Percentiles rank a stretch among this genome's conserved stretches.
phyloP scores from a whole-genome alignment of 78 protist species.

The Dictyostelium purpureum region DNA sequence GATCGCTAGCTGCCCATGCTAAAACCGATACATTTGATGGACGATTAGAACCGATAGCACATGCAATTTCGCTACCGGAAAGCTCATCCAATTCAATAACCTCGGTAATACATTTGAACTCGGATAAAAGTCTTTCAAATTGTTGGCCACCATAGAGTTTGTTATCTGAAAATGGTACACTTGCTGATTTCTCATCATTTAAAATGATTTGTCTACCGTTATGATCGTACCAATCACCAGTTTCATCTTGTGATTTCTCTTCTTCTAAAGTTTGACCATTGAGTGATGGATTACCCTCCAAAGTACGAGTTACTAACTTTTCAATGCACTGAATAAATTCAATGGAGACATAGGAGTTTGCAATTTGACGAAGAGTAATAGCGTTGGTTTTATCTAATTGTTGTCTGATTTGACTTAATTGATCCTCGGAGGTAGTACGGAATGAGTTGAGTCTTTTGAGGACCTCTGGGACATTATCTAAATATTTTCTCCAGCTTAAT shows the following conservation, averaged over 20 bases:
- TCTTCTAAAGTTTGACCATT: slow-evolving; percentile 82
- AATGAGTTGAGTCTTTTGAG: slow-evolving; percentile 62
- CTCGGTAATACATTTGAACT: slow-evolving; percentile 58
- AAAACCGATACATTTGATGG: slow-evolving; percentile 48
- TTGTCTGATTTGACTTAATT: slow-evolving; percentile 18
- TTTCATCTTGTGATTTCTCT: slow-evolving; percentile 81
- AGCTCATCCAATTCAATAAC: slow-evolving; percentile 44
- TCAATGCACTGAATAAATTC: slow-evolving; percentile 80
- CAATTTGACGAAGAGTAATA: slow-evolving; percentile 52
- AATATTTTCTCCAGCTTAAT: slow-evolving; percentile 68
- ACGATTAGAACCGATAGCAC: slow-evolving; percentile 62
- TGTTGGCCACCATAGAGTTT: slow-evolving; percentile 87
- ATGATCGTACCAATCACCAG: slow-evolving; percentile 82
- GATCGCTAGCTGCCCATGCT: slow-evolving; percentile 84
- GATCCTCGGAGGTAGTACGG: slow-evolving; percentile 53
- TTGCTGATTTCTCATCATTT: not conserved
- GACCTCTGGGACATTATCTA: slow-evolving; percentile 76
- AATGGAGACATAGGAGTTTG: slow-evolving; percentile 67
- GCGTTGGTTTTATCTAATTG: slow-evolving; percentile 50
- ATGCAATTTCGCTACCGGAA: slow-evolving; percentile 58
- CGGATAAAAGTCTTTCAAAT: slow-evolving; percentile 77
- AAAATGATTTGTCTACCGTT: slow-evolving; percentile 6
- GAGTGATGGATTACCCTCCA: slow-evolving; percentile 82
- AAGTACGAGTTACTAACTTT: slow-evolving; percentile 66
- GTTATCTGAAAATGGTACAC: slow-evolving; percentile 23